Evolutionary conservation across 176 grass and related monocot genomes (phyloP), one percentile per base, ranked within the genome.

Genomic region (barley (Hordeum vulgare)): DNA sequence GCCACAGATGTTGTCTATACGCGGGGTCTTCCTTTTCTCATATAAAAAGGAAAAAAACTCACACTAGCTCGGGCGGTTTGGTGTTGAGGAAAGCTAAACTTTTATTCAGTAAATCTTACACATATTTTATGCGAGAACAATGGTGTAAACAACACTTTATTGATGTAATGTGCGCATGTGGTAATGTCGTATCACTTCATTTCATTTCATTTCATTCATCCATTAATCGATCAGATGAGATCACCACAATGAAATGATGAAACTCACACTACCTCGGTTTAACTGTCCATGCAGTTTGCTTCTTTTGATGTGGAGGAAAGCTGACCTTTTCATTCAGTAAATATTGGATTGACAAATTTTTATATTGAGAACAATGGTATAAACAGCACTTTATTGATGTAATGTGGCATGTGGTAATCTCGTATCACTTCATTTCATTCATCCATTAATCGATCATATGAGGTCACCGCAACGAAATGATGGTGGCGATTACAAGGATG

Each of bases 401-500:
- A 33, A 26, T 68, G 51, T 18, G n/a, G n/a, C n/a, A 13, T 18
- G 11, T 39, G 21, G 54, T 36, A 86, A 90, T 62, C 60, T 53
- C 23, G 49, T 41, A 24, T 69, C 66, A 31, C 49, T 80, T 74
- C 40, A 37, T 66, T 82, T 83, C 15, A 53, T 78, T 45, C 45
- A 82, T 78, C 53, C 67, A 76, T 51, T 40, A 11, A 62, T 81
- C 61, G 18, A 87, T 83, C 36, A 17, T 1, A 49, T 49, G 14
- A 45, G 12, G 36, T 71, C 54, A 65, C 17, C 35, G 68, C 33
- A 86, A 40, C 56, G 36, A 73, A 81, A 60, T 77, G 78, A 71
- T 81, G 65, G 69, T 76, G 45, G 62, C 17, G 56, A 81, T 81
- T 51, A 80, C 79, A 45, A 59, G 41, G 83, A 44, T 81, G 54